Percentiles rank a stretch among this genome's conserved stretches.
These are phyloP conservation scores for Paecilomyces niveus DNA, from an alignment of 2,329 filamentous ascomycete species.

Conservation along the genomic window DNA sequence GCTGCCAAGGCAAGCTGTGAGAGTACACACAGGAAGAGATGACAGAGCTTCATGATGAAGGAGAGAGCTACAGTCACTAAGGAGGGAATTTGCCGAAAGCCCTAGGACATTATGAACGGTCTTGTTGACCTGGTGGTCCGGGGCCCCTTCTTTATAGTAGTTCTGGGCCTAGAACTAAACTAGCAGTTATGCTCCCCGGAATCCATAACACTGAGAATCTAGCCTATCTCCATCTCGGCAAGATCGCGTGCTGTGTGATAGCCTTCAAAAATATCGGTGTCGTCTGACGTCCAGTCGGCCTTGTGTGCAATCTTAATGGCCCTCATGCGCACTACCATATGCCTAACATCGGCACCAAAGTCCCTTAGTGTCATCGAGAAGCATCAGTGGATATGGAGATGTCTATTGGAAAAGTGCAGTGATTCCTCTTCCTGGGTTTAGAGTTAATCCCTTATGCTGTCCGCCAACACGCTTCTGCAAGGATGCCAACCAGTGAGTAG, in stretches of 20 bases:
- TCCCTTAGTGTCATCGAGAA: neutral
- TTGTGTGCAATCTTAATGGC: neutral
- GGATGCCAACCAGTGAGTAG: neutral
- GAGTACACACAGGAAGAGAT: conserved; percentile 16
- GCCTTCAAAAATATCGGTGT: neutral
- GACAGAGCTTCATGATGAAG: conserved; percentile 22
- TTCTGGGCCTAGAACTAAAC: neutral
- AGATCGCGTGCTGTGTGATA: neutral
- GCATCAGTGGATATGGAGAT: neutral
- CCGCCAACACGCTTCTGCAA: neutral
- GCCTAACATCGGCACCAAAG: neutral
- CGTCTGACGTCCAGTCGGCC: neutral
- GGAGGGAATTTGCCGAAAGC: neutral
- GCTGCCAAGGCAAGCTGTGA: conserved; percentile 15
- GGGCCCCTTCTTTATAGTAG: neutral
- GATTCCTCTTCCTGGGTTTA: neutral
- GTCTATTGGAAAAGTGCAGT: neutral
- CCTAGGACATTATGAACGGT: neutral
- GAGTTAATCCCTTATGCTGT: neutral
- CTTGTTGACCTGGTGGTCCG: neutral
- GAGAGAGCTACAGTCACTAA: neutral
- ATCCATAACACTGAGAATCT: neutral
- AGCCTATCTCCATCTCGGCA: neutral
- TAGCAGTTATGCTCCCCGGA: neutral
- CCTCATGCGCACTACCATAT: neutral